These are phyloP conservation scores for Meyerozyma athensensis DNA, from an alignment of 1,139 yeast genomes.

Conservation along the genomic window DNA sequence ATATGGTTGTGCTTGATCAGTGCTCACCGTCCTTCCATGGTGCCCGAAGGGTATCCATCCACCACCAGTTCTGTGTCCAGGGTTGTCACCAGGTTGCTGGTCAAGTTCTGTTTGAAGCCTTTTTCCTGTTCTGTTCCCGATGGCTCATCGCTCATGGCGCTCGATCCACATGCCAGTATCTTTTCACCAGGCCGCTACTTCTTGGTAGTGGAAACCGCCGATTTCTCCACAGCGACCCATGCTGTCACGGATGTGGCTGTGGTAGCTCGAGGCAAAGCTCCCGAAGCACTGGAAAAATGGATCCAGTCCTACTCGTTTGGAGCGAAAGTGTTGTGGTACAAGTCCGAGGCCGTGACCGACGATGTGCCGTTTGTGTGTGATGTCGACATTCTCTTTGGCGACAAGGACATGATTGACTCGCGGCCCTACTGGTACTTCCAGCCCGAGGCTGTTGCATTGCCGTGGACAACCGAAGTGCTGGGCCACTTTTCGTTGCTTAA, in stretches of 20 bases:
- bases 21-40: not conserved
- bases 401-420: slow-evolving; percentile 10
- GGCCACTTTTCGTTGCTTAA: slow-evolving; percentile 14
- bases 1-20: not conserved
- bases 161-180: not conserved
- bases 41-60: slow-evolving; percentile 1
- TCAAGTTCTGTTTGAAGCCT: not conserved
- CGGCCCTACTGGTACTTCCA: slow-evolving; percentile 17
- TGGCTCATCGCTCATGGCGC: not conserved
- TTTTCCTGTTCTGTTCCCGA: not conserved
- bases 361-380: slow-evolving; percentile 10
- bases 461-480: slow-evolving; percentile 11
- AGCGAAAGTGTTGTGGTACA: slow-evolving; percentile 6
- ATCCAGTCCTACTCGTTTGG: slow-evolving; percentile 8
- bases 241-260: slow-evolving; percentile 8
- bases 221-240: slow-evolving; percentile 6
- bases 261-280: slow-evolving; percentile 7
- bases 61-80: not conserved
- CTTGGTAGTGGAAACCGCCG: slow-evolving; percentile 10
- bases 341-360: slow-evolving; percentile 6
- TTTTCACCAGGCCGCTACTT: slow-evolving; percentile 9
- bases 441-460: slow-evolving; percentile 12
- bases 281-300: slow-evolving; percentile 1
- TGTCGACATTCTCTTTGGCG: slow-evolving; percentile 12
- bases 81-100: not conserved